Conservation (phyloP, 2,329 filamentous ascomycete species). For the Pseudomassariella vexata region DNA sequence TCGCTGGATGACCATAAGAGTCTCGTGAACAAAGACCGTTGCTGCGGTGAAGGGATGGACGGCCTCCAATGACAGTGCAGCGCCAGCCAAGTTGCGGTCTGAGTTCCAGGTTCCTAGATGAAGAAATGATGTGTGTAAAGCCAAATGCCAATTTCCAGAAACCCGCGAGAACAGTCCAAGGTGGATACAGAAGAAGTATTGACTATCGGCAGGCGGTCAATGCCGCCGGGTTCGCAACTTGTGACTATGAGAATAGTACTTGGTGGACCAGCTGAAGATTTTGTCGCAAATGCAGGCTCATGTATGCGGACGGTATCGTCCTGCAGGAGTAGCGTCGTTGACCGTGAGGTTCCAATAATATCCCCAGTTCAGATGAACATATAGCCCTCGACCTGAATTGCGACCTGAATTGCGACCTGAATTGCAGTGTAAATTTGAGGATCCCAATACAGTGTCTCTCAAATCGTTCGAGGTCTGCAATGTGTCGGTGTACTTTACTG, state of each 20-base stretch:
- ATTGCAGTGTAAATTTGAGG: too few species aligned
- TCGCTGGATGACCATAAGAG: neutral
- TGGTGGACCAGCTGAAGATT: neutral
- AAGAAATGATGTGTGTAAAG: neutral
- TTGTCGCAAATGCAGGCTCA: neutral
- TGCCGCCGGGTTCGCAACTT: too few species aligned
- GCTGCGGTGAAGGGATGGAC: neutral
- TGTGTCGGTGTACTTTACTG: too few species aligned
- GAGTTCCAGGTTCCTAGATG: neutral
- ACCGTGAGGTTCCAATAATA: too few species aligned
- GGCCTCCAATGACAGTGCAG: neutral
- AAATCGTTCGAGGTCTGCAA: too few species aligned
- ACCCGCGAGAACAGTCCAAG: neutral
- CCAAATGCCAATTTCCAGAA: neutral
- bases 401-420: too few species aligned
- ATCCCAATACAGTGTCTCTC: too few species aligned
- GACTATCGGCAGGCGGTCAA: too few species aligned
- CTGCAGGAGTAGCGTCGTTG: neutral
- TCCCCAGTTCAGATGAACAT: too few species aligned
- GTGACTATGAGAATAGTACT: too few species aligned
- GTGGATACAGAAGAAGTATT: too few species aligned
- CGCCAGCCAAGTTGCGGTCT: conserved; percentile 2
- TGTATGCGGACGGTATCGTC: neutral
- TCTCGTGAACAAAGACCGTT: neutral
- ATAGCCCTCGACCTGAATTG: too few species aligned